Percentiles rank a stretch among this genome's conserved stretches.
Conservation (phyloP, 1,139 yeast genomes). For the Yamadazyma dushanensis region DNA sequence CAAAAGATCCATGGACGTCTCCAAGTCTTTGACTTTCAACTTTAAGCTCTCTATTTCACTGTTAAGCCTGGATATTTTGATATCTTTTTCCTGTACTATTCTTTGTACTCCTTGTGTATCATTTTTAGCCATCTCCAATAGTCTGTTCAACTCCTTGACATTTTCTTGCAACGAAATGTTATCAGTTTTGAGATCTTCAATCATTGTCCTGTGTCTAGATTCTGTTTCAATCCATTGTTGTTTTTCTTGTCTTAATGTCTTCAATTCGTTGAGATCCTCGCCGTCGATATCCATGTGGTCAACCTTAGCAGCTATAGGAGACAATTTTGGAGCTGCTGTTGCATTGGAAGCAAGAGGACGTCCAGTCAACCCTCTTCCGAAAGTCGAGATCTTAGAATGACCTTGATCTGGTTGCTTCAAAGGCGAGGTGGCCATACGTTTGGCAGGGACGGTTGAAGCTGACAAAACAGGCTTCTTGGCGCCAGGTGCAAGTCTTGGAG, state of each 20-base stretch:
- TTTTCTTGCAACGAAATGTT: constrained; percentile 45
- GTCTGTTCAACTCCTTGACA: constrained; percentile 30
- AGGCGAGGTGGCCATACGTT: constrained; percentile 68
- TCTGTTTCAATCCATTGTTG: constrained; percentile 49
- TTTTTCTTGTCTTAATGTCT: constrained; percentile 53
- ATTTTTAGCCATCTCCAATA: constrained; percentile 40
- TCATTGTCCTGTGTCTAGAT: constrained; percentile 35
- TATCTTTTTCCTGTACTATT: constrained; percentile 62
- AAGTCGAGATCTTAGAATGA: constrained; percentile 27
- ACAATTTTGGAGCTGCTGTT: constrained; percentile 15
- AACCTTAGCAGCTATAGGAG: constrained; percentile 8
- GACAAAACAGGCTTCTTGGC: constrained; percentile 12
- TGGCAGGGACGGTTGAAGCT: constrained; percentile 52
- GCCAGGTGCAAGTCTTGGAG: constrained; percentile 6
- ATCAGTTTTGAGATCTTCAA: constrained; percentile 47
- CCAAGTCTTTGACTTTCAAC: constrained; percentile 49
- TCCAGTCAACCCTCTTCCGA: constrained; percentile 39
- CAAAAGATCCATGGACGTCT: constrained; percentile 51
- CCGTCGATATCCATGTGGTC: constrained; percentile 14
- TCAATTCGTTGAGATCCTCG: constrained; percentile 48
- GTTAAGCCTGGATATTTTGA: constrained; percentile 57
- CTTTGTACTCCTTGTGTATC: constrained; percentile 59
- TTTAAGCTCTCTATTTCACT: constrained; percentile 61
- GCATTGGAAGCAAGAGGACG: constrained; percentile 30
- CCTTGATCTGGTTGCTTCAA: constrained; percentile 43